Evolutionary conservation across 1,284 basidiomycete genomes (phyloP).

Genomic region (Ganoderma boninense): DNA sequence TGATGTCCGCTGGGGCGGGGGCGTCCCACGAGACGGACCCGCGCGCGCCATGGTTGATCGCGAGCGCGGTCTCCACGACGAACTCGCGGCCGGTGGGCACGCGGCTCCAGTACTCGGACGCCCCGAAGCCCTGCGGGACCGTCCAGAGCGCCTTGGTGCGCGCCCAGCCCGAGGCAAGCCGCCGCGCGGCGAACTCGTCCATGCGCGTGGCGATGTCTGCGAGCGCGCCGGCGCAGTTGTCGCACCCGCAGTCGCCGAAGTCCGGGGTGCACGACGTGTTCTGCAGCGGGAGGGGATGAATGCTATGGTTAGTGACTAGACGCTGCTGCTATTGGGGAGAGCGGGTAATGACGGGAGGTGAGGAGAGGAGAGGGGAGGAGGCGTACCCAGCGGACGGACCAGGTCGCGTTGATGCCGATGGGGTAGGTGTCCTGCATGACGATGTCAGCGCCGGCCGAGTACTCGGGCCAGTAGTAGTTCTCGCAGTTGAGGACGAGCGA

Average conservation of each 20-base stretch:
- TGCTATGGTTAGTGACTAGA: too few species aligned
- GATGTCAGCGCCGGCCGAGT: conserved; percentile 68
- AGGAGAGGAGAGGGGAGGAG: too few species aligned
- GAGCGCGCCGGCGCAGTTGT: conserved; percentile 59
- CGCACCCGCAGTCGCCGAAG: conserved; percentile 76
- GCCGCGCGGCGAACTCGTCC: conserved; percentile 64
- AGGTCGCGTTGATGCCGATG: conserved; percentile 74
- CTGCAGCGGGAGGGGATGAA: too few species aligned
- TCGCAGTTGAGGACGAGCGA: conserved; percentile 80
- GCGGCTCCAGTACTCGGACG: conserved; percentile 68
- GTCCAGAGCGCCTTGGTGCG: conserved; percentile 73
- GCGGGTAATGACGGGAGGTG: too few species aligned
- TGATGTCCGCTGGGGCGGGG: conserved; percentile 69
- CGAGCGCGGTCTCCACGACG: conserved; percentile 67
- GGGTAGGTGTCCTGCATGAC: conserved; percentile 65
- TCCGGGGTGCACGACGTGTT: too few species aligned
- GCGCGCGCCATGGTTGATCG: conserved; percentile 74
- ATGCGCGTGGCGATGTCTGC: conserved; percentile 72
- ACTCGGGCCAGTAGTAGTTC: conserved; percentile 70
- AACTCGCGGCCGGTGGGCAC: conserved; percentile 75
- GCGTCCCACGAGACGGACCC: conserved; percentile 77
- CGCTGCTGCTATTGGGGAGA: too few species aligned
- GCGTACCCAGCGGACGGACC: conserved; percentile 57
- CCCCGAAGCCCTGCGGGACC: conserved; percentile 79
- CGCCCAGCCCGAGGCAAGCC: conserved; percentile 70